Percentiles rank a stretch among this genome's conserved stretches.
Evolutionary conservation across 768 basidiomycete species (phyloP).

Genomic region (Pulveroboletus frians): DNA sequence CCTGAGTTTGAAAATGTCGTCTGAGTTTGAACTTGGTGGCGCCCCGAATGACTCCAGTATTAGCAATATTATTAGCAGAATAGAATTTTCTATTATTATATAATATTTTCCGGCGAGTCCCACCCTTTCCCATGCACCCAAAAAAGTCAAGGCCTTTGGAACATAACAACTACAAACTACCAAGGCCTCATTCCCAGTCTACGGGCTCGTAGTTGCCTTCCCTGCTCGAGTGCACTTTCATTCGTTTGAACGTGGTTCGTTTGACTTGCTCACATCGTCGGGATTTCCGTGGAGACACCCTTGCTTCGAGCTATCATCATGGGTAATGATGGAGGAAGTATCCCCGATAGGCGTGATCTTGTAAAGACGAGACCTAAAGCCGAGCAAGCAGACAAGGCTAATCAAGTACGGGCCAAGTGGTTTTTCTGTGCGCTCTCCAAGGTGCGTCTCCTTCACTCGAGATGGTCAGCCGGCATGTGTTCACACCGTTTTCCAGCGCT

Average conservation of each 20-base stretch:
- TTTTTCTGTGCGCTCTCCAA: slow-evolving; percentile 94
- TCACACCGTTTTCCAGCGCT: slow-evolving; percentile 45
- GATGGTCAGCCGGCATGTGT: neutral
- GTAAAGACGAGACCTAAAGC: slow-evolving; percentile 73
- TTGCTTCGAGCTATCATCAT: slow-evolving; percentile 35
- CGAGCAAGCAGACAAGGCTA: slow-evolving; percentile 87
- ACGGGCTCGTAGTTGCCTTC: no score
- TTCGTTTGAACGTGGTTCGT: slow-evolving; percentile 4
- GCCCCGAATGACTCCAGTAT: no score
- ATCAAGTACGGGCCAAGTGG: slow-evolving; percentile 84
- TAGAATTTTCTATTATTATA: no score
- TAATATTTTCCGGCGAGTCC: no score
- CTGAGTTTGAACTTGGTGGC: no score
- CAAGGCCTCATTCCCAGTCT: no score
- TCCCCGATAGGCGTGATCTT: slow-evolving; percentile 77
- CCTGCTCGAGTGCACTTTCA: no score
- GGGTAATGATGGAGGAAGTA: slow-evolving; percentile 89
- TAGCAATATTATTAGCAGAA: no score
- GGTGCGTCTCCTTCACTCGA: slow-evolving; percentile 38
- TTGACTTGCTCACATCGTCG: neutral
- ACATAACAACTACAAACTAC: no score
- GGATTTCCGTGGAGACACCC: neutral
- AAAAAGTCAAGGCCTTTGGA: no score
- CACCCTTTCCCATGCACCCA: no score
- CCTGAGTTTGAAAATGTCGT: no score